Base-by-base conservation (phyloP, 2,329 filamentous ascomycete genomes). In the Stylonectria norvegica region DNA sequence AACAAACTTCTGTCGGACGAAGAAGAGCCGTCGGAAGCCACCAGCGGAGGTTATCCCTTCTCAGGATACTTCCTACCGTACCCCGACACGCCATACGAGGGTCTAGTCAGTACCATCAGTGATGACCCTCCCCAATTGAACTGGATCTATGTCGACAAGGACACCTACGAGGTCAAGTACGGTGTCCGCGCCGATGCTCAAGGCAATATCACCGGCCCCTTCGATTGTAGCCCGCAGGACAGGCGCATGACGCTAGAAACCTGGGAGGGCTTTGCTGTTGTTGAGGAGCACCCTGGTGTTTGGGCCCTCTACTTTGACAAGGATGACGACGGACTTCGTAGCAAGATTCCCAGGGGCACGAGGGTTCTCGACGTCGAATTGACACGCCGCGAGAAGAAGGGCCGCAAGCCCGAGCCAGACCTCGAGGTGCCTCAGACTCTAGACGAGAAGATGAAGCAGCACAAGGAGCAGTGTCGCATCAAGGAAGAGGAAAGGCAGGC, bases 61-160 rank as follows among this genome's bases (percentile, higher is more conserved):
- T 67, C 73, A 4, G 76, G 76, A 18, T 79, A 81, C 51, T 79
- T 70, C 48, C 61, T 79, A 16, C 75, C 76, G 2, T 79, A 79
- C 47, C 76, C 76, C 3, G 76, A 76, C n/a, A 48, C 64, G n/a
- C 43, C 58, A 18, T 64, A 68, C 30, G 64, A 71, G 25, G 71
- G 71, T 4, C 57, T 74, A 2, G 71, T 74, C 19, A 72, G 66
- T 34, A 73, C 69, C 8, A 73, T 74, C 27, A 70, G 65, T 22
- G 66, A 72, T 36, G 68, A 68, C 11, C 68, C 71, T n/a, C 71
- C 71, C 1, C 66, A 72, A 46, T 60, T 74, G 50, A 74, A 75
- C 54, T 75, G 71, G 71, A 68, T 74, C 47, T 74, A 69, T 41
- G 59, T 73, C 31, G 66, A 74, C 52, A 63, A 62, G 34, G 53